Evolutionary conservation across 2,329 filamentous ascomycete species (phyloP), one percentile per base, ranked within the genome.

Genomic region (Ascosphaera pollenicola): DNA sequence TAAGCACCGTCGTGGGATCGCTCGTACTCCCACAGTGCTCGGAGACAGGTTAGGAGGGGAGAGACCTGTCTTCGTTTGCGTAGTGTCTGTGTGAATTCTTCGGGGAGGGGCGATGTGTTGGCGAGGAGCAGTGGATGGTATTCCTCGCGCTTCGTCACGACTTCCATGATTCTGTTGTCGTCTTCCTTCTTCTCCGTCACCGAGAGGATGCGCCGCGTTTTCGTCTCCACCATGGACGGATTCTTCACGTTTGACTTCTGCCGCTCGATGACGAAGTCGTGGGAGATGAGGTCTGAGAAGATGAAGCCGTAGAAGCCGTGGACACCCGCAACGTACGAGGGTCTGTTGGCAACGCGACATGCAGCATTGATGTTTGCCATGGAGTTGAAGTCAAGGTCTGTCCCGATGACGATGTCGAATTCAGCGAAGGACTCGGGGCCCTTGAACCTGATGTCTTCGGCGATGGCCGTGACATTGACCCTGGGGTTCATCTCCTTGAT

Each of bases 231-330:
- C 21, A 24, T 5, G 1, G 74, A 76, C 3, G 59, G 48, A 1
- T 68, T 65, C 16, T 70, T 53, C 10, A 80, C 62, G 51, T 95
- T 95, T 42, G 79, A 75, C 45, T 78, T 75, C 44, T 82, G 74
- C 41, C 89, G 76, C 61, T 92, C 77, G 44, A 98, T 77, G 43
- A 89, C 73, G 52, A 83, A 98, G 50, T 85, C 76, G 56, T 98
- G 89, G 50, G 76, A 70, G 48, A 93, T 83, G 17, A 98, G 68
- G 55, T 98, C 89, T 42, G 80, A 79, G 55, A 98, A 98, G 47
- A 93, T 79, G 61, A 82, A 98, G 41, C 89, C 89, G 55, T 91
- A 95, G 54, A 93, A 70, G 37, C 89, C 89, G 53, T 94, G 82
- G 2, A 78, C 73, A 38, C 75, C 78, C 28, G 84, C 80, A 8